phyloP scores from a whole-genome alignment of 2,329 filamentous ascomycete species.

The Xylaria sp. region DNA sequence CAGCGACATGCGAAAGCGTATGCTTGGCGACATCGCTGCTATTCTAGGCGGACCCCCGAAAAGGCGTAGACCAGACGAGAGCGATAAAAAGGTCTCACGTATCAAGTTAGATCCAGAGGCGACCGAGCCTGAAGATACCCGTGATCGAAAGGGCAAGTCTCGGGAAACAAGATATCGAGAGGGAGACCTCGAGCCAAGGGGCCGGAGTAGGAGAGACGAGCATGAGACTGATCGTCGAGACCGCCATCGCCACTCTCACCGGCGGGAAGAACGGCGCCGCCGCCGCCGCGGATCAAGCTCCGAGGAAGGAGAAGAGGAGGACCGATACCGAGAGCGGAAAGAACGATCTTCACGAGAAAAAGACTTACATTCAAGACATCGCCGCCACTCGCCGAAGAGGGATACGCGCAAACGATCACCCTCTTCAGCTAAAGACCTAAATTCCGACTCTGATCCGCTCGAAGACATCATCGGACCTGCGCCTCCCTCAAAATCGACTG shows the following conservation, averaged over 20 bases:
- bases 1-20: conserved; percentile 60
- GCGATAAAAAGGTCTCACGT: conserved; percentile 21
- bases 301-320: conserved; percentile 14
- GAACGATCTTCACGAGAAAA: conserved; percentile 14
- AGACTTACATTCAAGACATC: conserved; percentile 8
- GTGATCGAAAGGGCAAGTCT: conserved; percentile 24
- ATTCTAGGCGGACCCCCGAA: conserved; percentile 56
- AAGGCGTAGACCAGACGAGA: conserved; percentile 43
- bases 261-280: conserved; percentile 17
- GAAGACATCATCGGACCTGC: conserved; percentile 79
- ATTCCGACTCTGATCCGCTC: conserved; percentile 71
- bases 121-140: conserved; percentile 24
- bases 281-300: conserved; percentile 18
- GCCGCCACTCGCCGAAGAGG: neutral
- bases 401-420: neutral
- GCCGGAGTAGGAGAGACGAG: conserved; percentile 36
- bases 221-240: conserved; percentile 22
- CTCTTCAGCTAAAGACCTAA: conserved; percentile 27
- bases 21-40: conserved; percentile 66
- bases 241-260: conserved; percentile 17
- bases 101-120: conserved; percentile 11
- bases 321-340: conserved; percentile 18
- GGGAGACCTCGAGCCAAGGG: conserved; percentile 32
- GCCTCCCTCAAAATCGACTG: conserved; percentile 52
- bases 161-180: conserved; percentile 21